Conservation (phyloP, 371 early-diverging fungal genomes). For the Mucor piriformis region DNA sequence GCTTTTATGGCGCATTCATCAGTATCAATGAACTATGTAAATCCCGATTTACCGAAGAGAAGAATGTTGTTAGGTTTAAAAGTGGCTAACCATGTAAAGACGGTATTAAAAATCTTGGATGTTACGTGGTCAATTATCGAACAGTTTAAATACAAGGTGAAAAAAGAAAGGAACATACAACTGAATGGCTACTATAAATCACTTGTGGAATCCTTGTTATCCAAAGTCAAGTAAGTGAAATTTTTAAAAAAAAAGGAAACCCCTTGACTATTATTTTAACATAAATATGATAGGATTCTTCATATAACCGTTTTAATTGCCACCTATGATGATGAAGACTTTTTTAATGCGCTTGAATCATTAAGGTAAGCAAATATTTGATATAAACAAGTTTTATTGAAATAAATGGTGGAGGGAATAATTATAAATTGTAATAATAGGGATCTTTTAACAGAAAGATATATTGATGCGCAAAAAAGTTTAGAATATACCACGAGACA, state of each 20-base stretch:
- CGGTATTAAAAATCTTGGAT: slow-evolving; percentile 11
- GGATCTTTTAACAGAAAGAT: slow-evolving; percentile 13
- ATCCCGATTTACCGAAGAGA: background rate
- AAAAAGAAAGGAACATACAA: slow-evolving; percentile 1
- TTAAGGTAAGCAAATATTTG: slow-evolving; percentile 13
- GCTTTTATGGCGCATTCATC: background rate
- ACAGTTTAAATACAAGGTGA: slow-evolving; percentile 17
- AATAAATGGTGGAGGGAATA: background rate
- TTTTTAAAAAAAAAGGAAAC: background rate
- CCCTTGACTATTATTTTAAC: background rate
- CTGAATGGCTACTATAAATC: slow-evolving; percentile 13
- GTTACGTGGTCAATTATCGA: slow-evolving; percentile 25
- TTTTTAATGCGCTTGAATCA: slow-evolving; percentile 11
- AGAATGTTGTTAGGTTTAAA: background rate
- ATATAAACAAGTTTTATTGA: background rate
- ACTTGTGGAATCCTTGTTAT: slow-evolving; percentile 11
- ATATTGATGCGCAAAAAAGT: slow-evolving; percentile 10
- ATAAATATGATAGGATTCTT: slow-evolving; percentile 4
- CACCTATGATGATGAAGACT: slow-evolving; percentile 15
- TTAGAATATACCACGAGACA: slow-evolving; percentile 10
- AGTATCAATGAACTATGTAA: too few relatives aligned
- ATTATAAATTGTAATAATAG: slow-evolving; percentile 15
- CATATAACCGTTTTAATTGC: slow-evolving; percentile 15
- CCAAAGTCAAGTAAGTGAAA: slow-evolving; percentile 14
- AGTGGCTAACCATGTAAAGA: slow-evolving; percentile 4